Evolutionary conservation across 2,329 filamentous ascomycete genomes (phyloP), one percentile per base, ranked within the genome.

Genomic region (Fusarium sororula): DNA sequence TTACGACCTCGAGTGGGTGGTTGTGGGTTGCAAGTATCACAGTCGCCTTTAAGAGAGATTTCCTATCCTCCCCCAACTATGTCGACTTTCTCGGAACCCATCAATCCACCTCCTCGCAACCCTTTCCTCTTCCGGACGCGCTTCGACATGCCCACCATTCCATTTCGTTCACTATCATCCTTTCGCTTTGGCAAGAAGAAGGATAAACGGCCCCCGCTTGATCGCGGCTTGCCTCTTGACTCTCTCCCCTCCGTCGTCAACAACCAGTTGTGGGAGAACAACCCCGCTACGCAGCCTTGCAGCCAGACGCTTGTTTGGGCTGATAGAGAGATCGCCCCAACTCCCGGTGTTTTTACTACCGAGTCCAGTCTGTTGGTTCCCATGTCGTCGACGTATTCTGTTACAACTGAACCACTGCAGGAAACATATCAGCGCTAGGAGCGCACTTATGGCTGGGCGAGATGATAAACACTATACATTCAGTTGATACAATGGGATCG

Each of bases 71-170:
- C 42, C 51, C 57, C 24, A 20, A 44, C 41, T 24, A 20, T 42
- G 14, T 39, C 51, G 24, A 45, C 62, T 44, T n/a, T 62, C 28
- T 47, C 73, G 26, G 47, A 61, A 18, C 50, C 63, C 13, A 30
- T 64, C 37, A 72, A 68, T 24, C 53, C 73, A 55, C 72, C 70
- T 11, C 60, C 63, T 35, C 77, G 74, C 26, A 83, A 82, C 63
- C 81, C 81, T 24, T 82, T 83, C 42, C 76, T 78, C 47, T 81
- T 83, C 75, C 79, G 80, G 54, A 82, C 80, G n/a, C 76, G 72
- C 24, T 66, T 81, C 68, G 75, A 78, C 63, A 63, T 82, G 24
- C 45, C 70, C 68, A 22, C 54, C 3, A 65, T 77, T 8, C 74
- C 79, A 7, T 74, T 79, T 41, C 63, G 41, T 22, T 61, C 74